Percentiles rank a stretch among this genome's conserved stretches.
Conservation (phyloP, 441 rosid genomes). For the Eruca vesicaria region DNA sequence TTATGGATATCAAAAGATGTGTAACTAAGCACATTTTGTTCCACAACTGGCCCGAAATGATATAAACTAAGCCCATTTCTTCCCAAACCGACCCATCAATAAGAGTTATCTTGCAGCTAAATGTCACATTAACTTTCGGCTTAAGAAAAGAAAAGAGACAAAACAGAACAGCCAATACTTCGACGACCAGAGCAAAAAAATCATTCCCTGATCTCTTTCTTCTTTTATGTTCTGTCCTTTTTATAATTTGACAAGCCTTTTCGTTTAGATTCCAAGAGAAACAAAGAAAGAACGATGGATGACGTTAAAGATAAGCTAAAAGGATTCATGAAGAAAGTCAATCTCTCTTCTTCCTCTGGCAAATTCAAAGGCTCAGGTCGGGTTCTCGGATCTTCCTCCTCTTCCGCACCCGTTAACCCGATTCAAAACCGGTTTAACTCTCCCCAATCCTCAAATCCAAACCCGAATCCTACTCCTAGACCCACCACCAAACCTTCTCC, state of each 20-base stretch:
- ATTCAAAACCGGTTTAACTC: slow-evolving; percentile 43
- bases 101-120: neutral
- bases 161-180: neutral
- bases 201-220: neutral
- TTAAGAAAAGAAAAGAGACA: neutral
- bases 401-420: slow-evolving; percentile 53
- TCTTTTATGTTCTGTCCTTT: neutral
- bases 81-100: neutral
- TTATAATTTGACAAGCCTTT: neutral
- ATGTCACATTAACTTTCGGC: neutral
- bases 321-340: slow-evolving; percentile 86
- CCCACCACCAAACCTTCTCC: slow-evolving; percentile 40
- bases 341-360: slow-evolving; percentile 70
- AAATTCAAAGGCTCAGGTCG: slow-evolving; percentile 92
- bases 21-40: no score
- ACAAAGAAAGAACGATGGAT: slow-evolving; percentile 63
- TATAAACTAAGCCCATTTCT: neutral
- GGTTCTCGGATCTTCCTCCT: slow-evolving; percentile 67
- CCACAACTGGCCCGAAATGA: neutral
- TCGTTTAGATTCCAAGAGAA: neutral
- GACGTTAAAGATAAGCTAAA: slow-evolving; percentile 85
- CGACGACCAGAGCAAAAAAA: neutral
- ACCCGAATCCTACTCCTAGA: slow-evolving; percentile 35
- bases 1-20: neutral
- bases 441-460: slow-evolving; percentile 28